These are phyloP conservation scores for Neofusicoccum parvum DNA, from an alignment of 2,329 filamentous ascomycete genomes.

Conservation along the genomic window DNA sequence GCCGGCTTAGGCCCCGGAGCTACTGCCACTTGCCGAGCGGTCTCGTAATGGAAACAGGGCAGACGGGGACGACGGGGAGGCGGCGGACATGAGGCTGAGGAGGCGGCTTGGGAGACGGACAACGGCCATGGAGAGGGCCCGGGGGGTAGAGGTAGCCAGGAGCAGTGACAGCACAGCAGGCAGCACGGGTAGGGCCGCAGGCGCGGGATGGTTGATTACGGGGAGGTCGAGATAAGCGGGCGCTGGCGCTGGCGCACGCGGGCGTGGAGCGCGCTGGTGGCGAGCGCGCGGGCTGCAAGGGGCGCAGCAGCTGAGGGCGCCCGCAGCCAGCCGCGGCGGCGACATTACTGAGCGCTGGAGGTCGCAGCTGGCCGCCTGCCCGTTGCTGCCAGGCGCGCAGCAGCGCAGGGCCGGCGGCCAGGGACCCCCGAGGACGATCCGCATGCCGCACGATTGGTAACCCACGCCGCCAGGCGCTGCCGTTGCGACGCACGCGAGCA, in stretches of 20 bases:
- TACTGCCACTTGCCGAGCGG: conserved; percentile 19
- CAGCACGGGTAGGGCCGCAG: neutral
- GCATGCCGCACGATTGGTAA: conserved; percentile 8
- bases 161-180: neutral
- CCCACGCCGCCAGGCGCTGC: neutral
- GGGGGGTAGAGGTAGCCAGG: neutral
- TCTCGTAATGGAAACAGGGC: conserved; percentile 21
- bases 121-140: neutral
- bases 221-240: neutral
- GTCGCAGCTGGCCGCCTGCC: neutral
- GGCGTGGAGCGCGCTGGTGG: neutral
- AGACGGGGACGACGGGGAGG: neutral
- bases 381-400: neutral
- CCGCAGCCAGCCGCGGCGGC: conserved; percentile 1
- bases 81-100: conserved; percentile 10
- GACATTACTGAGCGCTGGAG: neutral
- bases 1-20: conserved; percentile 13
- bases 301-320: neutral
- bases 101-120: conserved; percentile 25
- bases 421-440: neutral
- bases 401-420: neutral
- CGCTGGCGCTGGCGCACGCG: too few relatives aligned
- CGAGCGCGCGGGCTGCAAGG: conserved; percentile 6
- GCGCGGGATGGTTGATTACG: conserved; percentile 8
- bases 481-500: conserved; percentile 5